Base-by-base conservation (phyloP, 1,284 basidiomycete species). In the Ganoderma leucocontextum region DNA sequence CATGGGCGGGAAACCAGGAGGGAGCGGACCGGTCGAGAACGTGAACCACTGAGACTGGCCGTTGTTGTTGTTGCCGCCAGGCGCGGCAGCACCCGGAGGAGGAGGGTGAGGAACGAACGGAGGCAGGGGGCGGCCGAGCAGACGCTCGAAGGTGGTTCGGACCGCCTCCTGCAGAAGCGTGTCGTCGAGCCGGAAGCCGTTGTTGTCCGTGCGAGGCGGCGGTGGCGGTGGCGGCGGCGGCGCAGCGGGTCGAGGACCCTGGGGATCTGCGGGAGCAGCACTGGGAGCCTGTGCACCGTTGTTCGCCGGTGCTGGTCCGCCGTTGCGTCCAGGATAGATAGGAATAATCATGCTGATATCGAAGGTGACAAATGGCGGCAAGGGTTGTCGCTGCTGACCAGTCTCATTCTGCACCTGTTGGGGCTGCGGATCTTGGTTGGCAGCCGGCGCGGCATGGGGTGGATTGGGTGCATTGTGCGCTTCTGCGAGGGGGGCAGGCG, bases 291-390 rank as follows among this genome's bases (percentile, higher is more conserved):
- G 65, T 4, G 52, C 38, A 22, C 62, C 65, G n/a, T 59, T 13
- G 15, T 59, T 59, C 8, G 60, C 53, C 29, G 66, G 63, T 15
- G 71, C 44, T 17, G 65, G 55, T 17, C 58, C 72, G 22, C 59
- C 35, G 22, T 49, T 64, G 2, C 70, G 69, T 36, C 70, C 72
- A 36, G 68, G 70, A 25, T 66, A 60, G 2, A 73, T 61, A 13
- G 72, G 72, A 53, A 71, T 69, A 38, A 73, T 67, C 68, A 73
- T 71, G 53, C 68, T 71, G 52, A 73, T 70, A 38, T 73, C 72
- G 63, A 69, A 73, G 19, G 64, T 69, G 62, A 73, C 63, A 58
- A 73, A 73, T 8, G 72, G 70, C 36, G 72, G 72, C 13, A 71
- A 60, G 9, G 67, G 65, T 29, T 63, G 69, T 2, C 65, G 66